Base-by-base conservation (phyloP, 2,329 filamentous ascomycete species). In the Aspergillus fijiensis region DNA sequence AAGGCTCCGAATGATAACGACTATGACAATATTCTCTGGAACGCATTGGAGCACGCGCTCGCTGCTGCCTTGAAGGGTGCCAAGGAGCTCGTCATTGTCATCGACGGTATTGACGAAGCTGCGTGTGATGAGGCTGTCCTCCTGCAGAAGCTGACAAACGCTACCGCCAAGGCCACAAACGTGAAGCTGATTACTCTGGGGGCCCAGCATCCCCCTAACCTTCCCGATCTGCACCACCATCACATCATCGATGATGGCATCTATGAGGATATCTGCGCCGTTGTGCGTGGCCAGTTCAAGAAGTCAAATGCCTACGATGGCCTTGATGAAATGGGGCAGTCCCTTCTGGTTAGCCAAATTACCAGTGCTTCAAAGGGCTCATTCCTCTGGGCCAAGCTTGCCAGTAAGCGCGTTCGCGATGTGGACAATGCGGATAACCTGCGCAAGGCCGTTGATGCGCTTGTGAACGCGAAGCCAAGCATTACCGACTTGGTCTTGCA, bases 341-440 rank as follows among this genome's bases (percentile, higher is more conserved):
- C 78, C 52, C 67, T 68, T 0, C 58, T 69, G 0, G 64, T 76
- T 21, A 69, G 69, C n/a, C 67, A 67, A 2, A 68, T 79, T 39
- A 63, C 70, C 2, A 67, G 74, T 31, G 72, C 70, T 10, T 68
- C 76, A 5, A 66, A 71, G 10, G 72, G 75, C 9, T 77, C 76
- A 5, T 77, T 79, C 59, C 69, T 78, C 0, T 76, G 74, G 72
- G 76, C 74, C 4, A 78, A 76, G 61, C 67, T 78, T 6, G 71
- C 69, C 9, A 57, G 71, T 1, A 74, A 74, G 62, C 65, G 64
- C 16, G 61, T 72, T 29, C 67, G 70, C 21, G 60, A 63, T n/a
- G 75, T 75, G 59, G 58, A 63, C 7, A 59, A 53, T 19, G n/a
- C 54, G 0, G 69, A 76, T 14, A 64, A 45, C 7, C 57, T 76